A percentile compares a stretch with the other conserved stretches of the same genome.
Conservation (phyloP, 257 asterid genomes). For the Salvia splendens region DNA sequence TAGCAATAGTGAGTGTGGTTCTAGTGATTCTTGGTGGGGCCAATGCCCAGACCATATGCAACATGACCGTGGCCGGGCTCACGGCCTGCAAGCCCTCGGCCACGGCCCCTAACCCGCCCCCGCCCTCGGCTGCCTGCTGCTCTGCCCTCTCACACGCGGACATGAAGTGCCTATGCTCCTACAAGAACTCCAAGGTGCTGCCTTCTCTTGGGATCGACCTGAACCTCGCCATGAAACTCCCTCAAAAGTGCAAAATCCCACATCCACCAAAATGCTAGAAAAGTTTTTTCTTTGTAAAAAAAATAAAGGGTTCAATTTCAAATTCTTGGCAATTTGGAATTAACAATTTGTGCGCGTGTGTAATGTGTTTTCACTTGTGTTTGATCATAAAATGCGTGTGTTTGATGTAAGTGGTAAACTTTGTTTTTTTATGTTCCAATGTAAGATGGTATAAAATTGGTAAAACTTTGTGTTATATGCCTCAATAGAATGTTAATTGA, state of each 20-base stretch:
- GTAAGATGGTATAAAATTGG: too few relatives aligned
- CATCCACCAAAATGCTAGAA: conserved; percentile 43
- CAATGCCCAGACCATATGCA: conserved; percentile 50
- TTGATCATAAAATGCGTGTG: too few relatives aligned
- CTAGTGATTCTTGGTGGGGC: conserved; percentile 9
- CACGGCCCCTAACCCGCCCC: conserved; percentile 42
- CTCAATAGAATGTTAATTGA: too few relatives aligned
- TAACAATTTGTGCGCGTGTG: too few relatives aligned
- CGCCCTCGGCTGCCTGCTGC: conserved; percentile 64
- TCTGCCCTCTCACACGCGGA: conserved; percentile 53
- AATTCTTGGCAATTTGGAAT: too few relatives aligned
- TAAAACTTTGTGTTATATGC: too few relatives aligned
- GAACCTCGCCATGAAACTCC: conserved; percentile 52
- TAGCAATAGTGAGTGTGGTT: conserved; percentile 16
- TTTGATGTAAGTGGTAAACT: too few relatives aligned
- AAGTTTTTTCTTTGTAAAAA: too few relatives aligned
- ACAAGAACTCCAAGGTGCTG: conserved; percentile 48
- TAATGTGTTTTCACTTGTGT: too few relatives aligned
- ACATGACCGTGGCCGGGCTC: conserved; percentile 39
- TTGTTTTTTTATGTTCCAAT: too few relatives aligned
- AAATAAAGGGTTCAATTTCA: too few relatives aligned
- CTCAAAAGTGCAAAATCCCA: conserved; percentile 51
- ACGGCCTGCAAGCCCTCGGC: conserved; percentile 60
- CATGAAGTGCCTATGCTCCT: conserved; percentile 55
- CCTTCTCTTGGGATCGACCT: conserved; percentile 63